Evolutionary conservation across 805 yeast genomes (phyloP).

Genomic region (Wickerhamiella vanderwaltii): DNA sequence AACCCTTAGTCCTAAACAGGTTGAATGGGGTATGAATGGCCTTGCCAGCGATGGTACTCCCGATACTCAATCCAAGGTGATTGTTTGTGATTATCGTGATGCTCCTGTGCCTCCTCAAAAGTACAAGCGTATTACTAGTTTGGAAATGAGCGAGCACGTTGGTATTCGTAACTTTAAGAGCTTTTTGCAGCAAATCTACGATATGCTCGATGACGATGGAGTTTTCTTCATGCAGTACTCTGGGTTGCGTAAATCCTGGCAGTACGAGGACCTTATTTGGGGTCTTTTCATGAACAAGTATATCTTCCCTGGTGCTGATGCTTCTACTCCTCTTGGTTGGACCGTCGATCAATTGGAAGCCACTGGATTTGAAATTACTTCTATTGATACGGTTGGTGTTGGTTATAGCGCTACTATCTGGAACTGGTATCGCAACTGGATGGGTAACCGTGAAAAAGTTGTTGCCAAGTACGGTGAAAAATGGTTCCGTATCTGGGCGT

Average conservation of each 20-base stretch:
- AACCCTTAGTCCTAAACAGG: slow-evolving; percentile 82
- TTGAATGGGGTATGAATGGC: slow-evolving; percentile 72
- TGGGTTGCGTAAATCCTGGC: slow-evolving; percentile 86
- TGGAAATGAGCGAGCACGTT: slow-evolving; percentile 95
- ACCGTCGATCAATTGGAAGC: slow-evolving; percentile 66
- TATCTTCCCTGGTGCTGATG: slow-evolving; percentile 96
- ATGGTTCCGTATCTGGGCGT: slow-evolving; percentile 93
- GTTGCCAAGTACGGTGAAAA: slow-evolving; percentile 70
- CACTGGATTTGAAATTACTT: slow-evolving; percentile 74
- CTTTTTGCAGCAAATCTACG: slow-evolving; percentile 68
- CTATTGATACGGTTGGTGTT: slow-evolving; percentile 81
- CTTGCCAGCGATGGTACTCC: slow-evolving; percentile 57
- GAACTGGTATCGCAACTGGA: slow-evolving; percentile 94
- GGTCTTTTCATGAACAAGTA: slow-evolving; percentile 93
- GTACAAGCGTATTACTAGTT: slow-evolving; percentile 77
- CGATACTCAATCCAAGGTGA: slow-evolving; percentile 56
- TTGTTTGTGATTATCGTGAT: slow-evolving; percentile 83
- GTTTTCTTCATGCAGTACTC: slow-evolving; percentile 78
- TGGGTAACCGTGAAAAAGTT: slow-evolving; percentile 65
- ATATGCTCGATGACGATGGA: slow-evolving; percentile 87
- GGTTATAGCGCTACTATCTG: slow-evolving; percentile 84
- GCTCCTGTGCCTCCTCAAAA: slow-evolving; percentile 55
- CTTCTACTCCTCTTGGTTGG: slow-evolving; percentile 83
- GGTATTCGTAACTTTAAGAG: slow-evolving; percentile 73
- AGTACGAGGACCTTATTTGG: slow-evolving; percentile 87